A percentile compares a stretch with the other conserved stretches of the same genome.
These are phyloP conservation scores for Pleurotus djamor DNA, from an alignment of 768 basidiomycete species.

Conservation along the genomic window DNA sequence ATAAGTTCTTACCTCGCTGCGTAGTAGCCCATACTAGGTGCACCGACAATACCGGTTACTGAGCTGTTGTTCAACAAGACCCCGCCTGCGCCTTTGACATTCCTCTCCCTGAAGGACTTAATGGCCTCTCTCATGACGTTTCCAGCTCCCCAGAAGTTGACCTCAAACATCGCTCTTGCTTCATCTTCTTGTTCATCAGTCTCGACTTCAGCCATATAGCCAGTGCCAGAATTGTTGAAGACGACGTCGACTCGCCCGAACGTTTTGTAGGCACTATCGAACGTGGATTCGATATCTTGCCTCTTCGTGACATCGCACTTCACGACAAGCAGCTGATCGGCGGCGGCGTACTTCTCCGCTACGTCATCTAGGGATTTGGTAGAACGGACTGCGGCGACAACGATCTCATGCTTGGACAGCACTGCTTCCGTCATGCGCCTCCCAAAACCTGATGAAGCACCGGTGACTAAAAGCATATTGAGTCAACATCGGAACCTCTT, in stretches of 20 bases:
- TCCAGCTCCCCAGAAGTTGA: conserved; percentile 27
- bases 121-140: conserved; percentile 28
- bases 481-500: neutral
- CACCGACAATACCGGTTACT: conserved; percentile 13
- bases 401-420: conserved; percentile 34
- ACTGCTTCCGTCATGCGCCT: conserved; percentile 26
- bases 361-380: conserved; percentile 28
- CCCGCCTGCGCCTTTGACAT: conserved; percentile 29
- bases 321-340: conserved; percentile 28
- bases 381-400: conserved; percentile 34
- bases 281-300: conserved; percentile 13
- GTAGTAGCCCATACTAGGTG: conserved; percentile 15
- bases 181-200: conserved; percentile 10
- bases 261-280: conserved; percentile 5
- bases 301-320: conserved; percentile 31
- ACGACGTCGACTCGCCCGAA: conserved; percentile 17
- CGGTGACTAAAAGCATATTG: neutral
- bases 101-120: conserved; percentile 31
- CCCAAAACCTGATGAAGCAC: conserved; percentile 32
- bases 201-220: conserved; percentile 20
- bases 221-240: conserved; percentile 14
- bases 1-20: conserved; percentile 11
- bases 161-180: conserved; percentile 19
- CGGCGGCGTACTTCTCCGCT: conserved; percentile 5
- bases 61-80: conserved; percentile 29